A percentile compares a stretch with the other conserved stretches of the same genome.
These are phyloP conservation scores for Tetracentron sinense DNA, from an alignment of 164 flowering plant species.

Conservation along the genomic window DNA sequence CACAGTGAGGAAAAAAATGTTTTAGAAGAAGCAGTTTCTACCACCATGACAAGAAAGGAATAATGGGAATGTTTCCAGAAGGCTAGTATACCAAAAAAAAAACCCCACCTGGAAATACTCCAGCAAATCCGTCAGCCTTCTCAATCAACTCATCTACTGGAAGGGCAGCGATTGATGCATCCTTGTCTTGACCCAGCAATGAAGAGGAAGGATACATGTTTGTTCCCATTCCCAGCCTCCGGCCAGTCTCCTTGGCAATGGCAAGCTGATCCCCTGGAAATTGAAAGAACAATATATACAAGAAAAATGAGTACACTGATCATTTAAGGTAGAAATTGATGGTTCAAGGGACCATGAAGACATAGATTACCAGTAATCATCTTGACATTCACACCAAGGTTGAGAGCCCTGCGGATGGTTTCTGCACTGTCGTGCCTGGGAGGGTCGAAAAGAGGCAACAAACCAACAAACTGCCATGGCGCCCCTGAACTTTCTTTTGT, in stretches of 20 bases:
- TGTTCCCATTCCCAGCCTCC: constrained; percentile 49
- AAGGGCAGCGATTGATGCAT: constrained; percentile 35
- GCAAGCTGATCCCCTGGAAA: constrained; percentile 41
- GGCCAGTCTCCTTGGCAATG: constrained; percentile 43
- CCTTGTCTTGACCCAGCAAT: constrained; percentile 36
- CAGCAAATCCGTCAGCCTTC: constrained; percentile 49
- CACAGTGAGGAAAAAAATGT: not conserved
- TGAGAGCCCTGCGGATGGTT: constrained; percentile 38
- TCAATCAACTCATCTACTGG: constrained; percentile 48
- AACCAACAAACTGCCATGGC: constrained; percentile 42
- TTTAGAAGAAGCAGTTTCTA: not conserved
- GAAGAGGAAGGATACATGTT: constrained; percentile 50
- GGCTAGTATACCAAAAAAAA: not conserved
- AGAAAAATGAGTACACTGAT: not conserved
- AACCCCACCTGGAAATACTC: constrained; percentile 38
- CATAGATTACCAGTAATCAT: constrained; percentile 31
- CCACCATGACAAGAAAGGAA: not conserved
- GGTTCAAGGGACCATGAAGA: not conserved
- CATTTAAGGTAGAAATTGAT: not conserved
- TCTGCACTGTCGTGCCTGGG: constrained; percentile 38
- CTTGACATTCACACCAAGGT: constrained; percentile 40
- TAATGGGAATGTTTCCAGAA: not conserved
- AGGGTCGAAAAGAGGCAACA: constrained; percentile 39
- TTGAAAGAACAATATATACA: not conserved
- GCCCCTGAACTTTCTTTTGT: constrained; percentile 31